These are phyloP conservation scores for Francoa sonchifolia DNA, from an alignment of 441 rosid genomes.

Conservation along the genomic window DNA sequence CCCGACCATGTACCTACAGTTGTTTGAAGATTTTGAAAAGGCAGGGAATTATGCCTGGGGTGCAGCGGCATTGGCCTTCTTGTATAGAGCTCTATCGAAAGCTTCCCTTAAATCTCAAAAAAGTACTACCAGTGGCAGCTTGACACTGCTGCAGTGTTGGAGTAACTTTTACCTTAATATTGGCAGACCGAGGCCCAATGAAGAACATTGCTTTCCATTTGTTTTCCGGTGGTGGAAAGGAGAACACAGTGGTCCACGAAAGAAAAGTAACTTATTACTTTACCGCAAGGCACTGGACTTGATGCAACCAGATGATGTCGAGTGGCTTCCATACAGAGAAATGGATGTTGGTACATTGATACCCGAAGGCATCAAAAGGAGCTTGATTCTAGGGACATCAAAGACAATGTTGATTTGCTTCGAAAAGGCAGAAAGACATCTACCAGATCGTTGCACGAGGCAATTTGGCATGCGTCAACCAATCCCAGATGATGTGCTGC, in stretches of 20 bases:
- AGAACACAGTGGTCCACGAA: conserved; percentile 89
- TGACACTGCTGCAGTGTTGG: conserved; percentile 94
- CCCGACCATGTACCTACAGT: conserved; percentile 93
- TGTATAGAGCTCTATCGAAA: conserved; percentile 93
- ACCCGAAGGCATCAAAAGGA: conserved; percentile 50
- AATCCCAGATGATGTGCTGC: conserved; percentile 79
- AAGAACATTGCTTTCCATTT: conserved; percentile 82
- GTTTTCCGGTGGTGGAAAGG: conserved; percentile 93
- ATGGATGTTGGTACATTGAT: conserved; percentile 58
- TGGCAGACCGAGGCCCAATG: conserved; percentile 83
- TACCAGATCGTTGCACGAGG: conserved; percentile 88
- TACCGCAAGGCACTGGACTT: conserved; percentile 78
- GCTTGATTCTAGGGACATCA: conserved; percentile 75
- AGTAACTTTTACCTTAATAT: conserved; percentile 87
- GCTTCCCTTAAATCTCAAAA: conserved; percentile 85
- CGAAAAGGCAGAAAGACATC: conserved; percentile 98
- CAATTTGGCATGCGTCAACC: conserved; percentile 70
- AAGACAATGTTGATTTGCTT: conserved; percentile 93
- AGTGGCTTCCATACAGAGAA: conserved; percentile 80
- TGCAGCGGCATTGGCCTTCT: conserved; percentile 84
- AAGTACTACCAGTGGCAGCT: conserved; percentile 92
- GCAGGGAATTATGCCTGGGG: conserved; percentile 92
- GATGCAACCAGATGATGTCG: conserved; percentile 70
- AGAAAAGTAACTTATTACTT: conserved; percentile 82
- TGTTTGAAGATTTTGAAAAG: conserved; percentile 70